A percentile compares a stretch with the other conserved stretches of the same genome.
Conservation (phyloP, 2,329 filamentous ascomycete species). For the Paraphoma sp. region DNA sequence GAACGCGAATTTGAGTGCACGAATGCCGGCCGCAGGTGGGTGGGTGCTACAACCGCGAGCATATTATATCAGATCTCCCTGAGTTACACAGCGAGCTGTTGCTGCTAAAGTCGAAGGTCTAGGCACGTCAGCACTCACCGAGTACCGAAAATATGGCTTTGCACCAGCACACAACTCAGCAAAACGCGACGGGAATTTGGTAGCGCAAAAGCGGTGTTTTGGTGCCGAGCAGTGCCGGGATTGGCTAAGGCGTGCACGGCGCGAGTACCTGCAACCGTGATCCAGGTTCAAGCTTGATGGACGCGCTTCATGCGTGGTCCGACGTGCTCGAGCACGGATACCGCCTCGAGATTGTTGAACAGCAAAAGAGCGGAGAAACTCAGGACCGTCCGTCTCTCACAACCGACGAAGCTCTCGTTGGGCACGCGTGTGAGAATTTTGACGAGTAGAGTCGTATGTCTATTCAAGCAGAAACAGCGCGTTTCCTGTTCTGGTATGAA, state of each 20-base stretch:
- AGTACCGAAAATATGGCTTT: not conserved
- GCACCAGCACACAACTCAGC: not conserved
- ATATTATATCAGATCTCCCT: slow-evolving; percentile 9
- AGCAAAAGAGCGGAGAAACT: not conserved
- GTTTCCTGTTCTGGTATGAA: slow-evolving; percentile 18
- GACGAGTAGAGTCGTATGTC: not conserved
- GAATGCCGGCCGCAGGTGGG: slow-evolving; percentile 21
- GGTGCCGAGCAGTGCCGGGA: slow-evolving; percentile 24
- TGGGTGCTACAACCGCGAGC: slow-evolving; percentile 23
- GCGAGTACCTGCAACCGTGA: slow-evolving; percentile 20
- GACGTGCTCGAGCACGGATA: not conserved
- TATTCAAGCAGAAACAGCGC: slow-evolving; percentile 1
- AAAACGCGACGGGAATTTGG: not conserved
- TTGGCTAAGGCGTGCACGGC: slow-evolving; percentile 23
- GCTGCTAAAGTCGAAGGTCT: not conserved
- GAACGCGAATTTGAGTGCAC: slow-evolving; percentile 13
- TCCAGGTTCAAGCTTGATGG: slow-evolving; percentile 23
- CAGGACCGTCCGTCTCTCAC: not conserved
- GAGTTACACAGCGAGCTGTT: not conserved
- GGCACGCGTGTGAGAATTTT: not conserved
- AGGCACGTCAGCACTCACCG: not conserved
- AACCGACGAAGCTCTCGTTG: not conserved
- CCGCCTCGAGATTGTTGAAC: slow-evolving; percentile 6
- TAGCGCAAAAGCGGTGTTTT: slow-evolving; percentile 12
- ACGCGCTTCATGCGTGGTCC: slow-evolving; percentile 17